Conservation (phyloP, 139 green algal species). For the Chlamydomonas sphaeroides region DNA sequence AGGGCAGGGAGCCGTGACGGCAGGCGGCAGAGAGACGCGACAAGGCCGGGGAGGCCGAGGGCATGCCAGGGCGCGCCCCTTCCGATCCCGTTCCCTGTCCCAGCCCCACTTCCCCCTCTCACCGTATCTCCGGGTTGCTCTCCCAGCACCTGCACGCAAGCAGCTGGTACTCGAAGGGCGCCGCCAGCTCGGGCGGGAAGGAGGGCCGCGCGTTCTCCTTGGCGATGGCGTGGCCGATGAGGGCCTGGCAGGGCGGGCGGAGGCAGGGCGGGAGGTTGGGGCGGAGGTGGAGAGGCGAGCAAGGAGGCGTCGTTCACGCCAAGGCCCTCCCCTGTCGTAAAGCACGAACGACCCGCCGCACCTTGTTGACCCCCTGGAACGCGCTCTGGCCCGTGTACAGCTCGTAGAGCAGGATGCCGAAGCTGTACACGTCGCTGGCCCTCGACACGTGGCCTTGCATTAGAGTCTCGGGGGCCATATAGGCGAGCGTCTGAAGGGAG, state of each 20-base stretch:
- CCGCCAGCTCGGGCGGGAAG: conserved; percentile 12
- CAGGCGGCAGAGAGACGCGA: too few relatives aligned
- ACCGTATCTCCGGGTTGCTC: conserved; percentile 52
- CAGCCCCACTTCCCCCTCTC: neutral
- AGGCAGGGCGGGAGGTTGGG: neutral
- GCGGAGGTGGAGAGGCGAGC: too few relatives aligned
- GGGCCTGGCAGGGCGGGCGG: too few relatives aligned
- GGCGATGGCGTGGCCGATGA: conserved; percentile 23
- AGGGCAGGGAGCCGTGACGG: too few relatives aligned
- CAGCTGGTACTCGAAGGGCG: conserved; percentile 45
- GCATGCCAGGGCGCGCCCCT: too few relatives aligned
- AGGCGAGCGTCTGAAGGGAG: conserved; percentile 12
- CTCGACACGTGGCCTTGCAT: conserved; percentile 31
- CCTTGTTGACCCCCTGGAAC: neutral
- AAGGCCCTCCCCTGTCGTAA: too few relatives aligned
- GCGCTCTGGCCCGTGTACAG: conserved; percentile 9
- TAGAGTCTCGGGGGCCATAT: conserved; percentile 38
- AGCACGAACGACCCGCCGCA: too few relatives aligned
- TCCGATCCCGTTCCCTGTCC: too few relatives aligned
- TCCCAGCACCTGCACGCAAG: conserved; percentile 62
- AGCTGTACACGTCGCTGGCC: conserved; percentile 16
- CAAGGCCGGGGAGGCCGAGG: too few relatives aligned
- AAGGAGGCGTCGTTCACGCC: too few relatives aligned
- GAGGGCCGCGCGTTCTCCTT: conserved; percentile 33
- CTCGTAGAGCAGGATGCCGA: conserved; percentile 35